Base-by-base conservation (phyloP, 1,284 basidiomycete genomes). In the Earliella scabrosa region DNA sequence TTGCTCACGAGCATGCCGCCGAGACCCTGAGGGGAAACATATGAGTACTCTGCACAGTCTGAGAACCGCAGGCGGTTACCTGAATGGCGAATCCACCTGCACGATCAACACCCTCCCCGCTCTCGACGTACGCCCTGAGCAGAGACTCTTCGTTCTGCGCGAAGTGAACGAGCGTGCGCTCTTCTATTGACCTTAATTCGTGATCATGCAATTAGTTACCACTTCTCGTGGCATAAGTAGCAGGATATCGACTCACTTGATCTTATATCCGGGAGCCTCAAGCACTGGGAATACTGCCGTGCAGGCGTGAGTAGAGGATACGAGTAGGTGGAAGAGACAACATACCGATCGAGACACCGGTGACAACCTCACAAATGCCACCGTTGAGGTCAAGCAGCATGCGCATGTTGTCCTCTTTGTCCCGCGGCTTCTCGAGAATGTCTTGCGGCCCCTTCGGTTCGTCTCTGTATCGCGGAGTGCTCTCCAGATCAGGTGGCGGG, bases 11-110 rank as follows among this genome's bases (percentile, higher is more conserved):
- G 78, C 41, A 95, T 64, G 2, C 88, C 89, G 0, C 94, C 96
- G 1, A 88, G 77, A 2, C 94, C 94, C 88, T 94, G n/a, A n/a
- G n/a, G n/a, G n/a, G n/a, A n/a, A n/a, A n/a, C n/a, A n/a, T n/a
- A n/a, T n/a, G n/a, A n/a, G n/a, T n/a, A n/a, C n/a, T n/a, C n/a
- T 16, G 8, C 2, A 34, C 36, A 47, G 49, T 16, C n/a, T n/a
- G n/a, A n/a, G n/a, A n/a, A n/a, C n/a, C n/a, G n/a, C n/a, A n/a
- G n/a, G 8, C 20, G 59, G 64, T 39, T 63, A 93, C 93, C 81
- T 98, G 97, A 44, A 97, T 88, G 2, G 95, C 95, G 70, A 98
- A 98, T 0, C 97, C 97, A 4, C 96, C 97, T 0, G 96, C 96
- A 20, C 95, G 83, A 68, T 97, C 94, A 44, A 90, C 71, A 0